Percentiles rank a stretch among this genome's conserved stretches.
These are phyloP conservation scores for Diplodia mutila DNA, from an alignment of 2,329 filamentous ascomycete species.

Conservation along the genomic window DNA sequence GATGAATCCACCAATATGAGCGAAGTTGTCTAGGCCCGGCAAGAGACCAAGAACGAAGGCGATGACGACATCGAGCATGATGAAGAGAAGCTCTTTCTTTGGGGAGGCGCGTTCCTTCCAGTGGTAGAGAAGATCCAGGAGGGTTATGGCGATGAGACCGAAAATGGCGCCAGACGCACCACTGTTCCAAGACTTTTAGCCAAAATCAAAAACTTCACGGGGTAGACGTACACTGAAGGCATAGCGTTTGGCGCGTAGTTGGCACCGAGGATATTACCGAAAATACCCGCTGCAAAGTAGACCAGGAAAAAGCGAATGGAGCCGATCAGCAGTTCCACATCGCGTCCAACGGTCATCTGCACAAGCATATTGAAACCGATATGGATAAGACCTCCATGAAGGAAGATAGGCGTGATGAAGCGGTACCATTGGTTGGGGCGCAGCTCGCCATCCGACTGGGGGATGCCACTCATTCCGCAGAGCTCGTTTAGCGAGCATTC, in stretches of 20 bases:
- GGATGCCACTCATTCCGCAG: conserved; percentile 81
- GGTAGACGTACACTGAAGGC: conserved; percentile 56
- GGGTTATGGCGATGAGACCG: conserved; percentile 82
- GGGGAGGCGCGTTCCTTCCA: conserved; percentile 81
- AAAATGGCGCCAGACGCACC: conserved; percentile 91
- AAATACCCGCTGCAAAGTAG: conserved; percentile 89
- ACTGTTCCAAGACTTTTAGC: conserved; percentile 39
- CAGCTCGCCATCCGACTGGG: conserved; percentile 52
- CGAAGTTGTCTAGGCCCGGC: conserved; percentile 94
- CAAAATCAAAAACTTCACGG: background rate
- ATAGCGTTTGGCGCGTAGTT: conserved; percentile 86
- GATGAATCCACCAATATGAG: conserved; percentile 92
- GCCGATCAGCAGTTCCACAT: conserved; percentile 92
- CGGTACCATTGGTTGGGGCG: conserved; percentile 94
- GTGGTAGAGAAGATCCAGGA: conserved; percentile 90
- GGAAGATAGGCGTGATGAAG: conserved; percentile 93
- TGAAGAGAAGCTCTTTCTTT: conserved; percentile 82
- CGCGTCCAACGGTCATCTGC: conserved; percentile 84
- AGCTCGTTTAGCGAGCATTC: conserved; percentile 77
- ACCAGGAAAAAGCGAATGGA: conserved; percentile 85
- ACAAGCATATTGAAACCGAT: conserved; percentile 95
- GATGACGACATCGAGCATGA: conserved; percentile 82
- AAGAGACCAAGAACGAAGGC: conserved; percentile 91
- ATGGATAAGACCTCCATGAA: conserved; percentile 91
- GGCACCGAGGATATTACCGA: conserved; percentile 91